Base-by-base conservation (phyloP, 345 rosid species). In the Camelina sativa region DNA sequence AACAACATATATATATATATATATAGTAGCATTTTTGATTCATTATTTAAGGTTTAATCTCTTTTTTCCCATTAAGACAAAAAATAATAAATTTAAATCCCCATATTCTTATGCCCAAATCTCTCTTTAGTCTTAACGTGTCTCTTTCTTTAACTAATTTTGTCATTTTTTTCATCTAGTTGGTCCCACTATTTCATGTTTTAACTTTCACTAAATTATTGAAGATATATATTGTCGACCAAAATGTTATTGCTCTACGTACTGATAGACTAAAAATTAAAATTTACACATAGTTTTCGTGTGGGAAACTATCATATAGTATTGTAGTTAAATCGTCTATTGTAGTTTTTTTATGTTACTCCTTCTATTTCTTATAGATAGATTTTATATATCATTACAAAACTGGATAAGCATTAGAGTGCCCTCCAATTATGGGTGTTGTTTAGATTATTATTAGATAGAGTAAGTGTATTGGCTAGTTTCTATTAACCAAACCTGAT, bases 401-500 rank as follows among this genome's bases (percentile, higher is more conserved):
- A 28, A 28, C 5, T 28, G 30, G 30, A 28, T 75, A 59, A 58
- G 46, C 62, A 47, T 51, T 20, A 32, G 53, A 30, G 16, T 58
- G 23, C 43, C 40, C 67, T 57, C 78, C 72, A 48, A 65, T 66
- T 57, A 74, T 67, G 62, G 60, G 53, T 61, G 62, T 63, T 20
- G 22, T 15, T n/a, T 61, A 28, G 30, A 28, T 28, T 28, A 28
- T 28, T 28, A 4, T 9, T 60, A 28, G 65, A 16, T 56, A 8
- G 55, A 54, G 28, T 23, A 47, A 65, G 38, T 20, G 35, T 47
- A 60, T 34, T 22, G 13, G 20, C 54, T 23, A 50, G 20, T 67
- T 52, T 16, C 15, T 38, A 11, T 3, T 43, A 17, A 75, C 43
- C 68, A 47, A 47, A 47, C 57, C 41, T 62, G 34, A 28, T 65